A percentile compares a stretch with the other conserved stretches of the same genome.
Evolutionary conservation across 2,329 filamentous ascomycete genomes (phyloP).

Genomic region (Huntiella savannae): DNA sequence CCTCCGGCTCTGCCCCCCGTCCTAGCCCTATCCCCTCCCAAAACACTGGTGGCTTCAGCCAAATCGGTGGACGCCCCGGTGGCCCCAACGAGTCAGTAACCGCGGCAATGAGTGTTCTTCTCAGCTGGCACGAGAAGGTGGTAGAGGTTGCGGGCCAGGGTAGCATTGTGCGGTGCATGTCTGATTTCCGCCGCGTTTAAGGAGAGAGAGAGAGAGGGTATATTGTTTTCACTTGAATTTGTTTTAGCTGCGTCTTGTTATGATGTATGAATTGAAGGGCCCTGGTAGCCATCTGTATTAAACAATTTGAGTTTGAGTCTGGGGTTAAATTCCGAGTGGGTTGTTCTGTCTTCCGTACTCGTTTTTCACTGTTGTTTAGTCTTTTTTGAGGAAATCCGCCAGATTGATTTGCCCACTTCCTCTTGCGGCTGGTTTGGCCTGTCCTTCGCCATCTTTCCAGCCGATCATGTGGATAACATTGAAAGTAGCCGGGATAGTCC

Average conservation of each 20-base stretch:
- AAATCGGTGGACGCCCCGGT: conserved; percentile 41
- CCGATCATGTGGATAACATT: conserved; percentile 97
- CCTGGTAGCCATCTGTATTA: conserved; percentile 1
- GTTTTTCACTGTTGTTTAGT: not conserved
- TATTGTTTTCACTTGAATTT: no score
- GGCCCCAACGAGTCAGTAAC: conserved; percentile 48
- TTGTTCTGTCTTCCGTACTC: conserved; percentile 21
- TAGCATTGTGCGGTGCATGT: conserved; percentile 87
- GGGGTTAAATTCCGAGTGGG: not conserved
- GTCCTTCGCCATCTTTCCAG: conserved; percentile 71
- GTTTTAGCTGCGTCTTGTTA: not conserved
- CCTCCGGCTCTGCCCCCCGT: conserved; percentile 21
- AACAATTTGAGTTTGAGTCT: conserved; percentile 1
- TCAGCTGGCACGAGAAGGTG: conserved; percentile 98
- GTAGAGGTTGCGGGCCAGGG: conserved; percentile 85
- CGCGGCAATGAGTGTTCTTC: conserved; percentile 82
- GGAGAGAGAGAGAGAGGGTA: not conserved
- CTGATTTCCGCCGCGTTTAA: conserved; percentile 65
- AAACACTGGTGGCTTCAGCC: conserved; percentile 65
- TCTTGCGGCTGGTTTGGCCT: conserved; percentile 60
- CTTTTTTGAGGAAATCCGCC: conserved; percentile 46
- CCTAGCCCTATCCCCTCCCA: conserved; percentile 45
- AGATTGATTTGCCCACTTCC: conserved; percentile 77
- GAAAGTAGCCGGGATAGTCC: conserved; percentile 71
- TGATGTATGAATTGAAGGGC: not conserved